Base-by-base conservation (phyloP, 768 basidiomycete species). In the Cyclocybe cylindracea region DNA sequence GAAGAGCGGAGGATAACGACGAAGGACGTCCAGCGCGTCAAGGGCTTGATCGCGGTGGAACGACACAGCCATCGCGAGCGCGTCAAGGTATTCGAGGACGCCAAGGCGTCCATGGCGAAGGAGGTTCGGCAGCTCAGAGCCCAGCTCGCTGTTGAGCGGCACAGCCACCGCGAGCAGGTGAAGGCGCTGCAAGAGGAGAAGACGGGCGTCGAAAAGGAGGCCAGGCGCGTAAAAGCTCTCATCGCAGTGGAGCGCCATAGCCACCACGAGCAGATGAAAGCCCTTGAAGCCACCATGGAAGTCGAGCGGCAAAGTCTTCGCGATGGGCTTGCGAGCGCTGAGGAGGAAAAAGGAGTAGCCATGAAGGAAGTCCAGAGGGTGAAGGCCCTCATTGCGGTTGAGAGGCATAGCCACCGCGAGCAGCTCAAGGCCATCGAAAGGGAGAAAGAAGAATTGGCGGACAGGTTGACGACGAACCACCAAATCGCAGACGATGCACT, bases 1-100 rank as follows among this genome's bases (percentile, higher is more conserved):
- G 51, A 46, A 29, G 56, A 54, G 44, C 55, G 58, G 49, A 45
- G 50, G 32, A 50, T 13, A 13, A 47, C 49, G 36, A 34, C 39
- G 14, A 56, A 54, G 42, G 61, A 63, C 41, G 24, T 50, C 31
- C 31, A 48, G 16, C 55, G 57, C n/a, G 43, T 61, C 16, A 52
- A 58, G 39, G 50, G 50, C 29, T 42, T 57, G 19, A 44, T 61
- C 32, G 54, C 48, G 3, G 37, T 45, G 5, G 44, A 49, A 14
- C 47, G 41, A 42, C 39, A 38, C 10, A 39, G 34, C 39, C 44
- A 40, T 42, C 37, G 39, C 31, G 48, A 55, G 19, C 43, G 34
- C 10, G 31, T 41, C 31, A 47, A 34, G 34, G 46, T 43, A 10
- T 38, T 55, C 36, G 32, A 32, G 38, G 39, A 50, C 39, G 48